phyloP scores from a whole-genome alignment of 371 early-diverging fungal genomes.

The Dinochytrium kinnereticum region DNA sequence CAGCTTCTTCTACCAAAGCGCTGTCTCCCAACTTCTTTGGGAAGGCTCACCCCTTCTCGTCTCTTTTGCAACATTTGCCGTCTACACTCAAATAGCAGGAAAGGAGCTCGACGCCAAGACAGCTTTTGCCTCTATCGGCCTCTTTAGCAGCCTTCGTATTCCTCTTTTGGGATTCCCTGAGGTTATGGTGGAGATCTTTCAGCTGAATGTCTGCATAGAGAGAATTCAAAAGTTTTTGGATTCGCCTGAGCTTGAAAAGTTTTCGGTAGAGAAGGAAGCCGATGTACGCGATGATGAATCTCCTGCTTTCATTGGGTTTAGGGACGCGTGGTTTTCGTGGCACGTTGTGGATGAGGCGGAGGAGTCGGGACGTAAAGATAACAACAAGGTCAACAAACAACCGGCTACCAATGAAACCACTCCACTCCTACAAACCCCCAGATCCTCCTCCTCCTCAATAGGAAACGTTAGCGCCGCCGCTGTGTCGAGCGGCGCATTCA shows the following conservation, averaged over 20 bases:
- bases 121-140: conserved; percentile 65
- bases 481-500: background rate
- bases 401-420: conserved; percentile 12
- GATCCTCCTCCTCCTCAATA: background rate
- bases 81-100: conserved; percentile 39
- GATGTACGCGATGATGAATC: background rate
- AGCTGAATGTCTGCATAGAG: conserved; percentile 44
- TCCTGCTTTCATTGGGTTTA: no score
- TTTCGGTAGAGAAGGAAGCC: background rate
- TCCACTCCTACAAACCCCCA: background rate
- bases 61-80: conserved; percentile 45
- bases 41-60: conserved; percentile 42
- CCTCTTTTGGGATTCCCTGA: conserved; percentile 66
- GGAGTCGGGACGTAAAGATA: background rate
- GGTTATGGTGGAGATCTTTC: conserved; percentile 36
- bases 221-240: conserved; percentile 45
- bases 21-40: conserved; percentile 38
- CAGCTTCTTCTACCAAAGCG: conserved; percentile 28
- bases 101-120: conserved; percentile 30
- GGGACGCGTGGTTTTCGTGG: conserved; percentile 32
- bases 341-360: conserved; percentile 8
- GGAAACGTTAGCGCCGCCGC: background rate
- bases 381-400: no score
- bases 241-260: conserved; percentile 51
- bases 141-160: conserved; percentile 65